Evolutionary conservation across 495 filamentous ascomycete genomes (phyloP), one percentile per base, ranked within the genome.

Genomic region (Penicillium arizonense): DNA sequence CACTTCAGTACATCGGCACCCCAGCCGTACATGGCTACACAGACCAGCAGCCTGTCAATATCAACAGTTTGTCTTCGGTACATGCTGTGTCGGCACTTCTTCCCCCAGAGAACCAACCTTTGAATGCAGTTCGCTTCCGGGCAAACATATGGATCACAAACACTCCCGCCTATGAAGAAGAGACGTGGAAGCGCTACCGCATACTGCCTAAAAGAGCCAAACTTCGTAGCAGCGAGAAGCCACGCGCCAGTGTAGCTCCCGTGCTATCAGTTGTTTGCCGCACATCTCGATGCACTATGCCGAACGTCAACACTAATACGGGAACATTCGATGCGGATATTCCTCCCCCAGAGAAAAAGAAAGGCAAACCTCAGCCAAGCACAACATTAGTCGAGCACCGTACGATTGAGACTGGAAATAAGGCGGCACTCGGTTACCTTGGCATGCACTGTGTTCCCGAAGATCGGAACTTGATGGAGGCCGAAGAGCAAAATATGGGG

Each of bases 381-480:
- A 55, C 57, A 12, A 55, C 57, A 14, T 37, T 59, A 30, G 52
- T 55, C 4, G 28, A 51, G 44, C 32, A 55, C 18, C 47, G 57
- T 4, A 59, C 47, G 2, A 47, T 59, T 9, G 57, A 59, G 16
- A 41, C 39, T 39, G 57, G 57, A 11, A 59, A 59, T 35, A 44
- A 52, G 34, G 8, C n/a, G 12, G 57, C 57, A 16, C 48, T 59
- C 8, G 57, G 57, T 8, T 59, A 59, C 49, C 32, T 59, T 16
- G 57, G 57, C 1, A 55, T 59, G 52, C 57, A 59, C 45, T 59
- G 57, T 21, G 57, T 55, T 8, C 57, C 57, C 6, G 57, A 59
- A 24, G 52, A 59, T 46, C 16, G 36, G 32, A 39, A 23, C 20
- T 52, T 59, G 42, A 47, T 43, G 34, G 37, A 35, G 41, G 56